A percentile compares a stretch with the other conserved stretches of the same genome.
phyloP scores from a whole-genome alignment of 2,329 filamentous ascomycete species.

The Cladophialophora carrionii region DNA sequence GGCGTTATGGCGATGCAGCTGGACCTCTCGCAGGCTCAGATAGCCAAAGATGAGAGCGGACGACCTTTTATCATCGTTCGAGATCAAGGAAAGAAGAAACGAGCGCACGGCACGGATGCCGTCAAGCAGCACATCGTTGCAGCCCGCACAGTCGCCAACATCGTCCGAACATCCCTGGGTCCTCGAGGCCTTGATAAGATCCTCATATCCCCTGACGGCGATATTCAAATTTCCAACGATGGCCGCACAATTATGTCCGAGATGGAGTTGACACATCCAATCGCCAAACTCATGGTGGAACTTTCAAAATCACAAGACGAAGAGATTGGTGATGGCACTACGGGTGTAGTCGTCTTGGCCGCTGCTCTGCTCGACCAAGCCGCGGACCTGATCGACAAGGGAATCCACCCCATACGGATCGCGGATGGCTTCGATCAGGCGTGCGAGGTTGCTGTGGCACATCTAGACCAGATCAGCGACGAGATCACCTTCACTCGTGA shows the following conservation, averaged over 20 bases:
- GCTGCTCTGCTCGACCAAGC: constrained; percentile 95
- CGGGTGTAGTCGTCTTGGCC: constrained; percentile 93
- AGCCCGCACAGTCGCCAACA: constrained; percentile 91
- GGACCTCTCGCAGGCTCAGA: constrained; percentile 53
- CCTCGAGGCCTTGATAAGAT: constrained; percentile 98
- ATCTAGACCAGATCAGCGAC: constrained; percentile 92
- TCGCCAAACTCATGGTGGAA: constrained; percentile 94
- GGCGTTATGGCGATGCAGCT: constrained; percentile 35
- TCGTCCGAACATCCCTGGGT: constrained; percentile 95
- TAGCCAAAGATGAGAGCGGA: constrained; percentile 97
- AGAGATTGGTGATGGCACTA: constrained; percentile 97
- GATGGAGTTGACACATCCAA: constrained; percentile 99
- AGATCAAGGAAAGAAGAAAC: constrained; percentile 98
- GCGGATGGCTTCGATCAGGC: constrained; percentile 97
- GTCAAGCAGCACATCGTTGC: constrained; percentile 98
- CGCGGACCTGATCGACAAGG: constrained; percentile 98
- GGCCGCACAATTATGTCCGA: constrained; percentile 93
- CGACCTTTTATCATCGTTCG: constrained; percentile 97
- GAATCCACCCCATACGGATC: constrained; percentile 97
- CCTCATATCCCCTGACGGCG: constrained; percentile 95
- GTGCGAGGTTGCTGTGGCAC: constrained; percentile 91
- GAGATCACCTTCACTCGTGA: constrained; percentile 81
- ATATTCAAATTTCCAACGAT: constrained; percentile 99
- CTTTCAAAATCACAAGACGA: constrained; percentile 98
- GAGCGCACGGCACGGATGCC: constrained; percentile 93